These are phyloP conservation scores for Kitagawia praeruptora DNA, from an alignment of 129 eudicot genomes.

Conservation along the genomic window DNA sequence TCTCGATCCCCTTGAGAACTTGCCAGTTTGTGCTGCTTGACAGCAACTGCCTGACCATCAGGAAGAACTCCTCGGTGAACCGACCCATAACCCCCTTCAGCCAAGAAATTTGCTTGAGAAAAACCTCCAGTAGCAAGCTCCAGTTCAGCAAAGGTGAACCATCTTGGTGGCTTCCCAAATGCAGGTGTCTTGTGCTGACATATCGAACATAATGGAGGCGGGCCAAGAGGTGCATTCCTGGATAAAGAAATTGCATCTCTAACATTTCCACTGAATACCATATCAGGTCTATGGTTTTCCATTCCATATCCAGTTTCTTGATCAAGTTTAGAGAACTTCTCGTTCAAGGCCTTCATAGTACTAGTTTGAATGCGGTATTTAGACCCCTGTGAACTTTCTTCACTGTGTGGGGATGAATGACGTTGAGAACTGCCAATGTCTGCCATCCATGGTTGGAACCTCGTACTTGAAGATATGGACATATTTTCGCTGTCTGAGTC, in stretches of 20 bases:
- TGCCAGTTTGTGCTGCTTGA: constrained; percentile 94
- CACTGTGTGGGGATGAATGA: constrained; percentile 35
- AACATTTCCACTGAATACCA: constrained; percentile 63
- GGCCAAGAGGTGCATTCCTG: constrained; percentile 58
- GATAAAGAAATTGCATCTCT: constrained; percentile 84
- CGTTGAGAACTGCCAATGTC: constrained; percentile 37
- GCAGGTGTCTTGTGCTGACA: constrained; percentile 98
- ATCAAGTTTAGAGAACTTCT: constrained; percentile 53
- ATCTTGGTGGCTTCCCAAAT: constrained; percentile 92
- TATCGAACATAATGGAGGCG: constrained; percentile 93
- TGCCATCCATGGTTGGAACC: constrained; percentile 84
- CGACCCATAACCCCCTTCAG: constrained; percentile 96
- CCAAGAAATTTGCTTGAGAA: constrained; percentile 84
- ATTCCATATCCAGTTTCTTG: constrained; percentile 47
- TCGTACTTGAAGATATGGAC: constrained; percentile 58
- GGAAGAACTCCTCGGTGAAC: constrained; percentile 93
- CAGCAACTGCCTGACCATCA: constrained; percentile 94
- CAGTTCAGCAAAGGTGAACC: constrained; percentile 88
- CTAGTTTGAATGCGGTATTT: constrained; percentile 31
- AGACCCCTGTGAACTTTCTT: constrained; percentile 35
- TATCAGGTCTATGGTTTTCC: constrained; percentile 43
- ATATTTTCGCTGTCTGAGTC: constrained; percentile 66
- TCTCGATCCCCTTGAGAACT: constrained; percentile 99
- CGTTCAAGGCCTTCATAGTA: constrained; percentile 36
- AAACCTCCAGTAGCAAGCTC: constrained; percentile 98